phyloP scores from a whole-genome alignment of 331 rosid genomes.

The Pyracantha coccinea region DNA sequence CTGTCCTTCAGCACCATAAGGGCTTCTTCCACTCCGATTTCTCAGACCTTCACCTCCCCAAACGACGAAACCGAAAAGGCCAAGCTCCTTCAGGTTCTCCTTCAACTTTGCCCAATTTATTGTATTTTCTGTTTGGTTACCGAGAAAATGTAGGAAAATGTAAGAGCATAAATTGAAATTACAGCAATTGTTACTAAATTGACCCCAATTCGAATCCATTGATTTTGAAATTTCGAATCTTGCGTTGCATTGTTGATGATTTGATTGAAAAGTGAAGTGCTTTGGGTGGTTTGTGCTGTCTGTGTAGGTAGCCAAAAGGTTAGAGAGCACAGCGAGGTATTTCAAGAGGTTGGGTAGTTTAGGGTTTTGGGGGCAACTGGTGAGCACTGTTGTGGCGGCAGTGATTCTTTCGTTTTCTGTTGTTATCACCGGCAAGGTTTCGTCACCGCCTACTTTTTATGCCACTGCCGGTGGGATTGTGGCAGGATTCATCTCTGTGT shows the following conservation, averaged over 20 bases:
- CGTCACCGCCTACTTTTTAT: constrained; percentile 85
- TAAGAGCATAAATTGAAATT: neutral
- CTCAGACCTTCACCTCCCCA: constrained; percentile 36
- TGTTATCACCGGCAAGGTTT: constrained; percentile 65
- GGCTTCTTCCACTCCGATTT: constrained; percentile 46
- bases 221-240: neutral
- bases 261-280: neutral
- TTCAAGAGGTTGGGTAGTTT: constrained; percentile 86
- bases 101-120: neutral
- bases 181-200: neutral
- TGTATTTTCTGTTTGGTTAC: neutral
- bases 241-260: neutral
- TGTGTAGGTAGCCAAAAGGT: constrained; percentile 73
- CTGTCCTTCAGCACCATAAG: constrained; percentile 15
- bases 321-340: constrained; percentile 78
- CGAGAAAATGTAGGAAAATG: neutral
- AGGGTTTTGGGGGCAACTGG: constrained; percentile 97
- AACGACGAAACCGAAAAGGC: constrained; percentile 63
- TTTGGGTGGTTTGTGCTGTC: constrained; percentile 6
- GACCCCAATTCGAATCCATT: neutral
- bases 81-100: constrained; percentile 69
- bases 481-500: constrained; percentile 83
- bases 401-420: constrained; percentile 90
- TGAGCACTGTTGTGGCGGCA: constrained; percentile 79
- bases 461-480: constrained; percentile 89